A percentile compares a stretch with the other conserved stretches of the same genome.
phyloP scores from a whole-genome alignment of 2,329 filamentous ascomycete species.

The Verticillium isaacii region DNA sequence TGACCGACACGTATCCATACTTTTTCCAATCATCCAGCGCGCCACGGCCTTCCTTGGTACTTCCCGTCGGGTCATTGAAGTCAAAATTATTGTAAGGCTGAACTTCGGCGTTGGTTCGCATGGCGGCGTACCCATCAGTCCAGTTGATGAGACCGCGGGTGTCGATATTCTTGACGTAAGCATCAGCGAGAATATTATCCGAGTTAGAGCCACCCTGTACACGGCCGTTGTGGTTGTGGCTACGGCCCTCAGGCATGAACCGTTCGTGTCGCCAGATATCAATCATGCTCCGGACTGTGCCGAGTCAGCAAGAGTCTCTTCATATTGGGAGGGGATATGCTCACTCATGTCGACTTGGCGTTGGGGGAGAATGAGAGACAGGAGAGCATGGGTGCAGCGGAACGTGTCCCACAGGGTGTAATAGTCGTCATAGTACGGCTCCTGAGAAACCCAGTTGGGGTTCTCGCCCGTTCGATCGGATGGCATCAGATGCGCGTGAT shows the following conservation, averaged over 20 bases:
- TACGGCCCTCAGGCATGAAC: constrained; percentile 49
- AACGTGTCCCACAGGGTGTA: constrained; percentile 55
- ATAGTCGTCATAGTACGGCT: constrained; percentile 57
- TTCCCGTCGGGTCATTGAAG: constrained; percentile 44
- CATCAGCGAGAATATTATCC: constrained; percentile 57
- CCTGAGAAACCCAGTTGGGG: constrained; percentile 45
- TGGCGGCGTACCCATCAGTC: constrained; percentile 46
- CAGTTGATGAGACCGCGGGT: constrained; percentile 45
- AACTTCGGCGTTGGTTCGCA: constrained; percentile 52
- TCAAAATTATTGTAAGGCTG: constrained; percentile 45
- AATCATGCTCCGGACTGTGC: constrained; percentile 43
- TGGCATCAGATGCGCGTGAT: constrained; percentile 58
- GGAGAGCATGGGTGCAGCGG: constrained; percentile 47
- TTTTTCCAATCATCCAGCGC: constrained; percentile 55
- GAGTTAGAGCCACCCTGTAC: constrained; percentile 56
- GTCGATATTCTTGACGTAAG: constrained; percentile 43
- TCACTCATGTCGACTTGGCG: constrained; percentile 44
- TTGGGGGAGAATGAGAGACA: constrained; percentile 47
- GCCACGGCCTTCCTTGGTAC: constrained; percentile 51
- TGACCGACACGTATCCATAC: constrained; percentile 51
- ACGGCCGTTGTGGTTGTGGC: constrained; percentile 52
- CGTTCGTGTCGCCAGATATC: constrained; percentile 53
- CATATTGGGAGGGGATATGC: background rate
- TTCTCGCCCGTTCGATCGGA: constrained; percentile 58
- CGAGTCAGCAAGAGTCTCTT: background rate